A percentile compares a stretch with the other conserved stretches of the same genome.
Conservation (phyloP, 257 asterid species). For the Rauvolfia tetraphylla region DNA sequence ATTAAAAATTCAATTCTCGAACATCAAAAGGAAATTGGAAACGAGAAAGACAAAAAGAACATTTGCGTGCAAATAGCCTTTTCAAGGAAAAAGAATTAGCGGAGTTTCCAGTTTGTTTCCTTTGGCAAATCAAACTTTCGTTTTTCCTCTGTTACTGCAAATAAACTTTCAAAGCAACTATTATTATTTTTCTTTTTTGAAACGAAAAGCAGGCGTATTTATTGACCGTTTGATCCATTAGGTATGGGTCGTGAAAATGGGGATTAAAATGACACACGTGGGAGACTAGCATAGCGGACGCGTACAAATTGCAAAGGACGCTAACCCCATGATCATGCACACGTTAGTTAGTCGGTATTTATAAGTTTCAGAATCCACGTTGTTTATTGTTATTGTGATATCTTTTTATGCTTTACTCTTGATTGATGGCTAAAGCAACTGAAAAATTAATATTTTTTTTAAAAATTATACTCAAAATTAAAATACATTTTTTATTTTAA, state of each 20-base stretch:
- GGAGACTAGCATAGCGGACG: background rate
- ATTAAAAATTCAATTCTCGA: no score
- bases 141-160: background rate
- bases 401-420: no score
- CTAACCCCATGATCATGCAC: background rate
- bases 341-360: background rate
- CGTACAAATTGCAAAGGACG: no score
- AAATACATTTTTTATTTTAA: no score
- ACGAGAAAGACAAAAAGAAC: background rate
- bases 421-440: no score
- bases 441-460: no score
- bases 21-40: no score
- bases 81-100: background rate
- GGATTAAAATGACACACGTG: background rate
- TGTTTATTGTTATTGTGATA: no score
- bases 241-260: background rate
- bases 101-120: background rate
- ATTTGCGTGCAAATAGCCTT: background rate
- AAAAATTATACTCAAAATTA: no score
- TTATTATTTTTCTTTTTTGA: no score
- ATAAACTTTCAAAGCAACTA: background rate
- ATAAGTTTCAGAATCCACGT: background rate
- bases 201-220: no score
- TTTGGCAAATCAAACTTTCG: background rate
- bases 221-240: no score